phyloP scores from a whole-genome alignment of 2,329 filamentous ascomycete species.

The Amauroascus verrucosus region DNA sequence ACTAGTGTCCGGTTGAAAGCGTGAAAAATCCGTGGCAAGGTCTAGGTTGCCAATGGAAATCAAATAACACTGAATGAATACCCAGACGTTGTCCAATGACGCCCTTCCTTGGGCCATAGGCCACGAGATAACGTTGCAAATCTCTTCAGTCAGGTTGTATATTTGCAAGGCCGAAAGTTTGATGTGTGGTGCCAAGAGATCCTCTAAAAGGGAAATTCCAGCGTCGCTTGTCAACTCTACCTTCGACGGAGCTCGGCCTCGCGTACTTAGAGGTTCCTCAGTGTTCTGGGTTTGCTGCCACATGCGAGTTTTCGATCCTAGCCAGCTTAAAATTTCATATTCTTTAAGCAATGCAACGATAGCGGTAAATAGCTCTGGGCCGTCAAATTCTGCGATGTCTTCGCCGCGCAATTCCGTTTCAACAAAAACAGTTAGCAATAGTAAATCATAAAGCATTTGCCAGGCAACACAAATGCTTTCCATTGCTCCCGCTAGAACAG shows the following conservation, averaged over 20 bases:
- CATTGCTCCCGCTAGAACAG: slow-evolving; percentile 65
- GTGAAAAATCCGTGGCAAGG: slow-evolving; percentile 55
- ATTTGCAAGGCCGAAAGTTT: slow-evolving; percentile 36
- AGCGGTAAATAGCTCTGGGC: slow-evolving; percentile 47
- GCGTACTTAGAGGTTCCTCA: too few relatives aligned
- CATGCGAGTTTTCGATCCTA: slow-evolving; percentile 42
- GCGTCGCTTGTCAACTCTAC: too few relatives aligned
- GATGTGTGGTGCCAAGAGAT: slow-evolving; percentile 37
- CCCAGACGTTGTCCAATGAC: slow-evolving; percentile 50
- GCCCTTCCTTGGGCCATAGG: slow-evolving; percentile 44
- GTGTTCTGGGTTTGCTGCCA: too few relatives aligned
- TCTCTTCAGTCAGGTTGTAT: slow-evolving; percentile 35
- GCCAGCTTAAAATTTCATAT: slow-evolving; percentile 58
- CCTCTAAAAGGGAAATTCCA: slow-evolving; percentile 32
- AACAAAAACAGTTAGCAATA: slow-evolving; percentile 77
- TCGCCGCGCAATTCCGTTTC: slow-evolving; percentile 69
- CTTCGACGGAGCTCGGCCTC: too few relatives aligned
- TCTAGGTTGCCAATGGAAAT: slow-evolving; percentile 57
- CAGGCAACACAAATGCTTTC: slow-evolving; percentile 65
- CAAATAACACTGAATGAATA: slow-evolving; percentile 59
- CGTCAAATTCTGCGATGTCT: slow-evolving; percentile 59
- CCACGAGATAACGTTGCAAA: slow-evolving; percentile 38
- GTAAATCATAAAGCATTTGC: slow-evolving; percentile 66
- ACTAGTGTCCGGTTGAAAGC: slow-evolving; percentile 48
- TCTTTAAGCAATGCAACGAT: slow-evolving; percentile 62